Base-by-base conservation (phyloP, 768 basidiomycete genomes). In the Hypholoma fasciculare region DNA sequence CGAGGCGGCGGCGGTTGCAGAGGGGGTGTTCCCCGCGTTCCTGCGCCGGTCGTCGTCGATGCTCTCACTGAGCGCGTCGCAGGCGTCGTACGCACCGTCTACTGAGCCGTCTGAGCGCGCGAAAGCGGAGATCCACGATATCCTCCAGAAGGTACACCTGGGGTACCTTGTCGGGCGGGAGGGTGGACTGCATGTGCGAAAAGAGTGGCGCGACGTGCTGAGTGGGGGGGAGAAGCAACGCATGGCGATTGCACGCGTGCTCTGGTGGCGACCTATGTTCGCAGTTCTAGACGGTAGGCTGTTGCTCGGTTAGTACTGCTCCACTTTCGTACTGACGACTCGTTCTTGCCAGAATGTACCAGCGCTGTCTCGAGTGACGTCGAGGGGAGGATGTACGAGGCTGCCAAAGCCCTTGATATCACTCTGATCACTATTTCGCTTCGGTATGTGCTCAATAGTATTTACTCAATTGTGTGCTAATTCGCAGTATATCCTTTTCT, bases 211-310 rank as follows among this genome's bases (percentile, higher is more conserved):
- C 61, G 94, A 97, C 73, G 93, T 98, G 46, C 75, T 96, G 66
- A 95, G 93, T 64, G 96, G 96, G 0, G 96, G 96, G 0, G 96
- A 98, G 82, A 98, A 97, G 74, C 96, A 98, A 72, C 74, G 96
- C 85, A 95, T 98, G 90, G 89, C 84, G 0, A 85, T 98, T 81
- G 93, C 95, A 7, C 80, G 96, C n/a, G 88, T 96, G 16, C 92
- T 98, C 70, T 96, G 94, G 72, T 92, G 93, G 70, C 72, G 79
- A 34, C 94, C 94, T 1, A 84, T 82, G 69, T 96, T 89, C 71
- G 94, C 88, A 0, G 81, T 96, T 13, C 75, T 96, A 59, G 94
- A 96, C 72, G 92, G 93, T 94, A 61, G 57, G 87, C 1, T 73
- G 12, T 46, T 11, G 49, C 39, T 53, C 2, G 11, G 8, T 53